Percentiles rank a stretch among this genome's conserved stretches.
Conservation (phyloP, 805 yeast genomes). For the Brettanomyces custersianus region DNA sequence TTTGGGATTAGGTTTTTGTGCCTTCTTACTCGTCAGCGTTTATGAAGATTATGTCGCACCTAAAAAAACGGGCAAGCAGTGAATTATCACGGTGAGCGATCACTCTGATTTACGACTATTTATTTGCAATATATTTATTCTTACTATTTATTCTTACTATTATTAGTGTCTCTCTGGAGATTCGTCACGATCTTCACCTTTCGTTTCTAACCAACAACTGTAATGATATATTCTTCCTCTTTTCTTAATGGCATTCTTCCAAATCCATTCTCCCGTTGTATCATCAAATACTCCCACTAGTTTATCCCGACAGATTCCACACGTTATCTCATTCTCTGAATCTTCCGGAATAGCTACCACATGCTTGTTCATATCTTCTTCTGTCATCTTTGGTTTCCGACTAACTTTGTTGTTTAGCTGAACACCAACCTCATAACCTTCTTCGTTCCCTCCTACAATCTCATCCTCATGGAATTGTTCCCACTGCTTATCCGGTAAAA, state of each 20-base stretch:
- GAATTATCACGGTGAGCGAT: background rate
- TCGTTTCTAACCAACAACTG: slow-evolving; percentile 58
- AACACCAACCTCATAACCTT: slow-evolving; percentile 13
- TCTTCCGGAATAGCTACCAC: slow-evolving; percentile 63
- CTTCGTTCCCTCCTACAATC: slow-evolving; percentile 35
- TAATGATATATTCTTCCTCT: slow-evolving; percentile 48
- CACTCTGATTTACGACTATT: background rate
- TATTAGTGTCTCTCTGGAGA: slow-evolving; percentile 25
- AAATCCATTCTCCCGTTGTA: slow-evolving; percentile 73
- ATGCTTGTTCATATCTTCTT: slow-evolving; percentile 28
- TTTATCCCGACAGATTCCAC: slow-evolving; percentile 66
- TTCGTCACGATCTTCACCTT: slow-evolving; percentile 21
- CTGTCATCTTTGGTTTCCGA: slow-evolving; percentile 7
- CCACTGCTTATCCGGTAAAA: slow-evolving; percentile 65
- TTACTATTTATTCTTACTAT: background rate
- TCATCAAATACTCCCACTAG: slow-evolving; percentile 62
- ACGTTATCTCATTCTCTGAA: slow-evolving; percentile 47
- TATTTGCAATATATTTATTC: background rate
- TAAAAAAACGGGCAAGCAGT: slow-evolving; percentile 7
- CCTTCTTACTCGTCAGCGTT: slow-evolving; percentile 55
- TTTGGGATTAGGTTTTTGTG: slow-evolving; percentile 67
- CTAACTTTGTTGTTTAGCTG: slow-evolving; percentile 11
- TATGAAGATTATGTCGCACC: slow-evolving; percentile 46
- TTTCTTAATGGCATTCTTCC: slow-evolving; percentile 55
- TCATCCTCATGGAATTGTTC: slow-evolving; percentile 63